Conservation (phyloP, 441 rosid genomes). For the Manihot esculenta region DNA sequence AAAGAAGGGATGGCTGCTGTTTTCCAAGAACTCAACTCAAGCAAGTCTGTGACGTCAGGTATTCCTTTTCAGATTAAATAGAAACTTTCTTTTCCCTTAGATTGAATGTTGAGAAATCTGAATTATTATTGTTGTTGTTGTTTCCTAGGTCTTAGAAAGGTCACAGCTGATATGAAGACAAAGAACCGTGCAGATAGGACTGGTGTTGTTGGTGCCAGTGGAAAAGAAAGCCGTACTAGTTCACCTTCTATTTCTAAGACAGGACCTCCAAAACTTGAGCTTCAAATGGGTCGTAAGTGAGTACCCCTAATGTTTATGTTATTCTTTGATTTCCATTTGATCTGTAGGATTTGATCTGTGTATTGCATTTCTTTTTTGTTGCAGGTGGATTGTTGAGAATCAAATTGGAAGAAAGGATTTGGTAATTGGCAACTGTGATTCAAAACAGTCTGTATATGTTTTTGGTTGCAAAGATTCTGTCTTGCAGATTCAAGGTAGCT, state of each 20-base stretch:
- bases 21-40: conserved; percentile 77
- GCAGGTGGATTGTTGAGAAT: conserved; percentile 96
- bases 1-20: conserved; percentile 93
- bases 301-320: conserved; percentile 26
- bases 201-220: conserved; percentile 61
- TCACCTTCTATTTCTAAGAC: conserved; percentile 58
- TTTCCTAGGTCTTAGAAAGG: conserved; percentile 73
- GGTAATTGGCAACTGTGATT: conserved; percentile 84
- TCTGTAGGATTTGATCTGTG: too few species aligned
- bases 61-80: conserved; percentile 15
- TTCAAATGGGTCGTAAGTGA: conserved; percentile 98
- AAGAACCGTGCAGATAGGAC: conserved; percentile 74
- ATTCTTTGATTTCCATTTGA: conserved; percentile 12
- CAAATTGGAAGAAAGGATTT: conserved; percentile 82
- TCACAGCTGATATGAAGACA: conserved; percentile 89
- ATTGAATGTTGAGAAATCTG: conserved; percentile 2
- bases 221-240: conserved; percentile 46
- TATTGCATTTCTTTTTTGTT: conserved; percentile 18
- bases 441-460: conserved; percentile 86
- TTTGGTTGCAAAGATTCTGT: conserved; percentile 98
- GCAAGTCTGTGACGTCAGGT: conserved; percentile 73
- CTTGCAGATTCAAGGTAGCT: conserved; percentile 85
- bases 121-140: conserved; percentile 12
- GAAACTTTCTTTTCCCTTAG: neutral
- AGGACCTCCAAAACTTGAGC: conserved; percentile 90